phyloP scores from a whole-genome alignment of 768 basidiomycete genomes.

The Leccinum truebloodii region DNA sequence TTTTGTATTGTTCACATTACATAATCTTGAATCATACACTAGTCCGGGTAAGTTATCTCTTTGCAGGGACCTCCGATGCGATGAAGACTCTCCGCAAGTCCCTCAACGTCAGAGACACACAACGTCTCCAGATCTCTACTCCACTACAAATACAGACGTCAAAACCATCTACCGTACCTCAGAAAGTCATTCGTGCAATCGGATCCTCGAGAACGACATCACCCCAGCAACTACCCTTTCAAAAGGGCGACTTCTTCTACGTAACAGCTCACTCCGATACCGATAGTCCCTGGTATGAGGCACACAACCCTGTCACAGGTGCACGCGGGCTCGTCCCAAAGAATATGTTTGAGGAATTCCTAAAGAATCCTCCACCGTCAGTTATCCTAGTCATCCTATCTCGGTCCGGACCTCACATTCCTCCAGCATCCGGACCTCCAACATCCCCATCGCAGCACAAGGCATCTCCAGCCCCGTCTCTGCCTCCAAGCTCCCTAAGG shows the following conservation, averaged over 20 bases:
- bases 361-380: constrained; percentile 61
- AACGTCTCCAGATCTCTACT: constrained; percentile 66
- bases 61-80: constrained; percentile 11
- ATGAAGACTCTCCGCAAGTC: constrained; percentile 89
- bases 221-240: constrained; percentile 87
- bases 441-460: constrained; percentile 20
- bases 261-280: constrained; percentile 74
- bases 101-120: constrained; percentile 56
- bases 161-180: constrained; percentile 46
- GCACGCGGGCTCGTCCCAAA: constrained; percentile 91
- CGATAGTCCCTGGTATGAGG: constrained; percentile 79
- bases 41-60: not conserved
- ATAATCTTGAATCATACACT: constrained; percentile 17
- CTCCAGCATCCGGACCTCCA: constrained; percentile 46
- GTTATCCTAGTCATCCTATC: constrained; percentile 5
- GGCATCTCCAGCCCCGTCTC: constrained; percentile 31
- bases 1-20: constrained; percentile 18
- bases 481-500: constrained; percentile 38
- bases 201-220: constrained; percentile 62
- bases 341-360: constrained; percentile 87
- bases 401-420: not conserved
- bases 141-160: constrained; percentile 56
- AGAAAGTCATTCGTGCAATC: constrained; percentile 93
- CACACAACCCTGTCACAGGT: constrained; percentile 89
- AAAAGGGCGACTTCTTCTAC: constrained; percentile 97